Base-by-base conservation (phyloP, 1,284 basidiomycete species). In the Inonotus obliquus region DNA sequence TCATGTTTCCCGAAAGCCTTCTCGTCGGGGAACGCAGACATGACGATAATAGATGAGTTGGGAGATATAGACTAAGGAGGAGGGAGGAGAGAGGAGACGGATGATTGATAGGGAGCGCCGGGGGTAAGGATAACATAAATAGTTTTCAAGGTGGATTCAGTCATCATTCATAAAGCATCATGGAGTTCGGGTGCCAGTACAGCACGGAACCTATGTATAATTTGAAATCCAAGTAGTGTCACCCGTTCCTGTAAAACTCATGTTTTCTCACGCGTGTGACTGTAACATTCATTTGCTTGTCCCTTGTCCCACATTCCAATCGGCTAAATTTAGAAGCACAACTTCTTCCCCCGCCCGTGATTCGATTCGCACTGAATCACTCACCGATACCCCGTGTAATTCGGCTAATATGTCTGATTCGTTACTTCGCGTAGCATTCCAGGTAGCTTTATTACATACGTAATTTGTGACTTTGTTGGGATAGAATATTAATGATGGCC, bases 1-100 rank as follows among this genome's bases (percentile, higher is more conserved):
- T 27, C 52, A 25, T 35, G 17, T 23, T 59, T 58, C 19, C 23
- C 53, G 27, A 54, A 23, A 44, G 41, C 39, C 56, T 63, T 60
- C 54, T 61, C 63, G 60, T 54, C 63, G 19, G 53, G 51, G 21
- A 37, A 63, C 38, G 38, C 11, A 4, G 57, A 25, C 61, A 63
- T 58, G 61, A 29, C 25, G n/a, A n/a, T n/a, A n/a, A 55, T 35
- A 45, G 14, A 23, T 23, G 48, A 45, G 38, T n/a, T 25, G 39
- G 37, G 37, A 29, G 37, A 37, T 27, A 49, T 19, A 52, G 37
- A 37, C 23, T 48, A 27, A 21, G 17, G 57, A n/a, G 45, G 13
- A n/a, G 54, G 19, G 44, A 37, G 23, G 39, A 25, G n/a, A n/a
- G n/a, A n/a, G n/a, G n/a, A n/a, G n/a, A n/a, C n/a, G n/a, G n/a